phyloP scores from a whole-genome alignment of 805 yeast genomes.

The Candida patagonica region DNA sequence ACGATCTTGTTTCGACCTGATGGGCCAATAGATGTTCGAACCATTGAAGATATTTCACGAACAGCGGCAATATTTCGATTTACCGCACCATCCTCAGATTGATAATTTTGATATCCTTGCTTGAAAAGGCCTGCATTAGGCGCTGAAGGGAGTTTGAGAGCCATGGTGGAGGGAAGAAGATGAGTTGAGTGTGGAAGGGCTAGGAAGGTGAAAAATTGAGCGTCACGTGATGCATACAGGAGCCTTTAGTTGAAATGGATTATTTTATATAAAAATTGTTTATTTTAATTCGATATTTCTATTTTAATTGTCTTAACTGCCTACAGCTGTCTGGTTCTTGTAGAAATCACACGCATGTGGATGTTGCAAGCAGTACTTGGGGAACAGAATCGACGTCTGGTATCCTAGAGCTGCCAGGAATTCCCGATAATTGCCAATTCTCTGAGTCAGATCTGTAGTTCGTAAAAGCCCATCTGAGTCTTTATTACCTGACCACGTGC shows the following conservation, averaged over 20 bases:
- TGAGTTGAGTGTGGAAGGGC: not conserved
- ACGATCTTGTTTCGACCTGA: slow-evolving; percentile 95
- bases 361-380: slow-evolving; percentile 29
- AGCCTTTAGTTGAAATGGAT: too few relatives aligned
- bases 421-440: slow-evolving; percentile 34
- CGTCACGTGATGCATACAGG: too few relatives aligned
- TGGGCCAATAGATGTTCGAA: slow-evolving; percentile 93
- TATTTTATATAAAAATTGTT: too few relatives aligned
- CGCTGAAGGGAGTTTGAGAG: slow-evolving; percentile 82
- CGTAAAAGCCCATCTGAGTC: slow-evolving; percentile 25
- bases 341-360: slow-evolving; percentile 33
- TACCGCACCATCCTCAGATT: slow-evolving; percentile 90
- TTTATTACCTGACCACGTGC: slow-evolving; percentile 35
- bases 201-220: slow-evolving; percentile 5
- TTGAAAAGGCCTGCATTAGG: slow-evolving; percentile 92
- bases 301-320: too few relatives aligned
- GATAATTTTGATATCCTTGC: slow-evolving; percentile 83
- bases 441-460: slow-evolving; percentile 26
- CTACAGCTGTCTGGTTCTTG: slow-evolving; percentile 12
- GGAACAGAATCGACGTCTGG: slow-evolving; percentile 30
- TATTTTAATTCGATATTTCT: too few relatives aligned
- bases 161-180: slow-evolving; percentile 41
- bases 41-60: slow-evolving; percentile 84
- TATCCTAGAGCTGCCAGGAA: slow-evolving; percentile 31
- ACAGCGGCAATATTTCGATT: slow-evolving; percentile 89